Evolutionary conservation across 495 filamentous ascomycete genomes (phyloP), one percentile per base, ranked within the genome.

Genomic region (Penicillium simplicissimum): DNA sequence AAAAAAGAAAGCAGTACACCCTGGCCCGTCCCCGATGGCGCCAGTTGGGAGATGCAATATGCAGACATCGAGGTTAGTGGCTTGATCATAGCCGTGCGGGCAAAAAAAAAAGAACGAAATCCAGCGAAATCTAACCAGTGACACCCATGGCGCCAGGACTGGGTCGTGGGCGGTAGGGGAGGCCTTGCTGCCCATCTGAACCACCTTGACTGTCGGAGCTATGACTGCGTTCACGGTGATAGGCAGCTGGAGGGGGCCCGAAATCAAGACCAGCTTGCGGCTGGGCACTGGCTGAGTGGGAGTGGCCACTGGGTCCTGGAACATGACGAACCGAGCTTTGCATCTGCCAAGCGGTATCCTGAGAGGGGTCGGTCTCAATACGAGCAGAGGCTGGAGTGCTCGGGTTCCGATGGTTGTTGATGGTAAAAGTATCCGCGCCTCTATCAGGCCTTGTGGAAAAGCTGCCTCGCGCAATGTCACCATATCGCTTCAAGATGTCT

Each of bases 401-500:
- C 23, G 47, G 74, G 55, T 70, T 71, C 25, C 77, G 73, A 56
- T 71, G 69, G 17, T 70, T 78, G 49, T 77, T 77, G 52, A 78
- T 75, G 1, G 71, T 78, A 17, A 78, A 72, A 11, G 85, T 78
- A 64, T 90, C 83, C 66, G 81, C 78, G 56, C 85, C 74, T 57
- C 86, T 79, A 62, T 81, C 79, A n/a, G 81, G 81, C 65, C 83
- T 82, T 60, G 80, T 81, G 11, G 86, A 80, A 21, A 85, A 76
- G 43, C 81, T 80, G 61, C 80, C 84, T 13, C 81, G 80, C 38
- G 83, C 83, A 62, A 93, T 90, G 63, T 92, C 89, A 8, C 89
- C 90, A 71, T 93, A 93, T 42, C 90, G 85, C 71, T 93, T 92
- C 23, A 99, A 83, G 55, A 99, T 98, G 69, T 98, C 95, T 71